Conservation (phyloP, 208 protist genomes). For the Kentomonas sorsogonicus region DNA sequence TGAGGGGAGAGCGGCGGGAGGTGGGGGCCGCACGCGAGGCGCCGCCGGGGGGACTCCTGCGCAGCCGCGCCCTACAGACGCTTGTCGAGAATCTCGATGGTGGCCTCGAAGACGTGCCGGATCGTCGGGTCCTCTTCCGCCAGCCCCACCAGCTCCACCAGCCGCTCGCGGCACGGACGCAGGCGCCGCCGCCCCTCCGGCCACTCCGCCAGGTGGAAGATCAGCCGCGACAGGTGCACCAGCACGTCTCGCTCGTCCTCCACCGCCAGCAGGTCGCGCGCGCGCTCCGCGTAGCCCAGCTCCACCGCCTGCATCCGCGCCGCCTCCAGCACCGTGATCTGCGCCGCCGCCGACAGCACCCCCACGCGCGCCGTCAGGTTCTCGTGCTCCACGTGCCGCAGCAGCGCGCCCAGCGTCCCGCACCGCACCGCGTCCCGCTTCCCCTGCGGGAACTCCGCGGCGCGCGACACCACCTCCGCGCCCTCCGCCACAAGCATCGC, state of each 20-base stretch:
- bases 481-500: conserved; percentile 53
- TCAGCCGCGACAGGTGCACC: conserved; percentile 52
- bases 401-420: conserved; percentile 36
- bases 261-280: conserved; percentile 28
- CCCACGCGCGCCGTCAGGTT: conserved; percentile 66
- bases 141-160: conserved; percentile 30
- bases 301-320: conserved; percentile 71
- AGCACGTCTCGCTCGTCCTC: conserved; percentile 85
- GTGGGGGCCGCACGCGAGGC: neutral
- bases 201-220: conserved; percentile 66
- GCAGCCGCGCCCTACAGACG: neutral
- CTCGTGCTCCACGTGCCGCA: conserved; percentile 43
- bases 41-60: neutral
- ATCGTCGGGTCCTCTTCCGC: conserved; percentile 34
- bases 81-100: conserved; percentile 14
- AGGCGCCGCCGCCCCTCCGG: conserved; percentile 43
- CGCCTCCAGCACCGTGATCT: conserved; percentile 70
- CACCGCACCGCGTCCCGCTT: conserved; percentile 45
- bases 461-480: conserved; percentile 50
- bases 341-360: conserved; percentile 53
- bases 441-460: conserved; percentile 44
- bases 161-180: conserved; percentile 25
- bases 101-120: conserved; percentile 15
- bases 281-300: conserved; percentile 18
- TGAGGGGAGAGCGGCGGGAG: neutral